Conservation (phyloP, 2,329 filamentous ascomycete species). For the Byssoonygena ceratinophila region DNA sequence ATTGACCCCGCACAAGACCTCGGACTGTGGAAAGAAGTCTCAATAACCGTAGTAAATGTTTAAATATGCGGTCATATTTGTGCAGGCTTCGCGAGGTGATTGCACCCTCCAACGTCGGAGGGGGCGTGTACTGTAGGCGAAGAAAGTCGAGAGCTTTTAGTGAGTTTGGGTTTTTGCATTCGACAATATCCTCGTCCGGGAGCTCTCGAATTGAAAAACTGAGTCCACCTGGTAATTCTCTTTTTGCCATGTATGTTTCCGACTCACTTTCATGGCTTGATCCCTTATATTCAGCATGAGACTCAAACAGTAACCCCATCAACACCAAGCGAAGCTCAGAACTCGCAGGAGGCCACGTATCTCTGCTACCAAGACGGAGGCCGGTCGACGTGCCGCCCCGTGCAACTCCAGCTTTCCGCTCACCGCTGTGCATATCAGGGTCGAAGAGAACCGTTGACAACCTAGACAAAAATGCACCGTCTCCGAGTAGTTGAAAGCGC, state of each 20-base stretch:
- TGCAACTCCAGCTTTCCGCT: constrained; percentile 58
- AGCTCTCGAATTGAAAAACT: constrained; percentile 81
- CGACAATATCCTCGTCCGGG: constrained; percentile 64
- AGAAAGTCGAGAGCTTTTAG: constrained; percentile 90
- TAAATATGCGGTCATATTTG: constrained; percentile 81
- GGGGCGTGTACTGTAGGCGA: constrained; percentile 70
- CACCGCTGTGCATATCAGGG: constrained; percentile 66
- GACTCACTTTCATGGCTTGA: constrained; percentile 12
- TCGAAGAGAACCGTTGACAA: constrained; percentile 78
- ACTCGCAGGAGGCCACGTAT: constrained; percentile 85
- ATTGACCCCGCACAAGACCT: constrained; percentile 52
- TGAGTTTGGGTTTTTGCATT: constrained; percentile 69
- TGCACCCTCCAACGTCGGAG: constrained; percentile 58
- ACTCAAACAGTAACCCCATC: constrained; percentile 74
- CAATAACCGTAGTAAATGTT: constrained; percentile 61
- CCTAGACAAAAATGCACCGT: constrained; percentile 69
- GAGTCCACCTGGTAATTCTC: constrained; percentile 54
- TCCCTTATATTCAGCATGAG: constrained; percentile 41
- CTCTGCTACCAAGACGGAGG: constrained; percentile 66
- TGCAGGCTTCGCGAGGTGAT: constrained; percentile 60
- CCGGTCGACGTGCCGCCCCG: constrained; percentile 65
- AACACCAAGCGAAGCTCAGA: constrained; percentile 84
- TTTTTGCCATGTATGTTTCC: constrained; percentile 18
- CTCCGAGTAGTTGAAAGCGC: constrained; percentile 72
- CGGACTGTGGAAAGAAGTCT: constrained; percentile 69